Percentiles rank a stretch among this genome's conserved stretches.
Evolutionary conservation across 306 rosid species (phyloP).

Genomic region (Cucurbita argyrosperma): DNA sequence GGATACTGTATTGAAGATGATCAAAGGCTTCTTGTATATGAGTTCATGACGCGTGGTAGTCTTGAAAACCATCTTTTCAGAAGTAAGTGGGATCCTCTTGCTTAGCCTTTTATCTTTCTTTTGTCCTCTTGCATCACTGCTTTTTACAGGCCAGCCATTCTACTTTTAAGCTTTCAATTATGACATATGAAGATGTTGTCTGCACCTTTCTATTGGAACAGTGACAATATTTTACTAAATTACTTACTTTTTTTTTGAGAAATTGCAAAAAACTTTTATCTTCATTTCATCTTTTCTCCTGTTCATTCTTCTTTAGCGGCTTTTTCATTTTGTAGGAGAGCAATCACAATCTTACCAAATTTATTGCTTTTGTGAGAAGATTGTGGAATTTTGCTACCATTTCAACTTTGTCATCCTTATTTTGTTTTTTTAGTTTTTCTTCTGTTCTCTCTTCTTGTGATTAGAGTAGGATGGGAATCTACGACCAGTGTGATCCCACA

Average conservation of each 20-base stretch:
- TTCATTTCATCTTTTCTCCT: not conserved
- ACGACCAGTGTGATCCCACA: not conserved
- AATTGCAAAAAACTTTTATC: not conserved
- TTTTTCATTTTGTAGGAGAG: not conserved
- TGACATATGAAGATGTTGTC: not conserved
- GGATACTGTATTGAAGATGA: slow-evolving; percentile 95
- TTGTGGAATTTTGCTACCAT: not conserved
- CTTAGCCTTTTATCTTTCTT: not conserved
- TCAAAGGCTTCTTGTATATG: slow-evolving; percentile 86
- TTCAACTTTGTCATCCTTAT: not conserved
- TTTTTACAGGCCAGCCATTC: not conserved
- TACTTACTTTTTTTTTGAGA: not conserved
- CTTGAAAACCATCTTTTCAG: slow-evolving; percentile 92
- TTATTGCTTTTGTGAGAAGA: not conserved
- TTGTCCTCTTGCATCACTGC: not conserved
- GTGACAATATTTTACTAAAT: not conserved
- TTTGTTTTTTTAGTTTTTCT: not conserved
- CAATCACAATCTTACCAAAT: not conserved
- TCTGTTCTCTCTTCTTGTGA: not conserved
- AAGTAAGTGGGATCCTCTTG: slow-evolving; percentile 38
- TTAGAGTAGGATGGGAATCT: not conserved
- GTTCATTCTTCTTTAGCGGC: not conserved
- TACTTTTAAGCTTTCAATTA: not conserved
- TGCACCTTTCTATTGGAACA: not conserved
- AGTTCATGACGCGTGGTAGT: slow-evolving; percentile 94